A percentile compares a stretch with the other conserved stretches of the same genome.
These are phyloP conservation scores for Maudiozyma pseudohumilis DNA, from an alignment of 805 yeast species.

Conservation along the genomic window DNA sequence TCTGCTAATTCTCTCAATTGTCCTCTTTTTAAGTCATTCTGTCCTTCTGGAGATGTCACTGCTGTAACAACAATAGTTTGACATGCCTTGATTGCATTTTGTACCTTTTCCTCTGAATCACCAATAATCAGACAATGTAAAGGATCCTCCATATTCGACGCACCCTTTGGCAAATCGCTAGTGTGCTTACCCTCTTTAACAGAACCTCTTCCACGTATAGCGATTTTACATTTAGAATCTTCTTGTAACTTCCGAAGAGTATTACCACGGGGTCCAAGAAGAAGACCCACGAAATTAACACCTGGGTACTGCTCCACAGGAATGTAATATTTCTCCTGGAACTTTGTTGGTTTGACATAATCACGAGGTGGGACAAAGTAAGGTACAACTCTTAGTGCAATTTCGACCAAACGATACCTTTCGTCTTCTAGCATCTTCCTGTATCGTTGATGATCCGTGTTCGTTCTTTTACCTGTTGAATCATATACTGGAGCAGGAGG, in stretches of 20 bases:
- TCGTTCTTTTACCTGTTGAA: conserved; percentile 67
- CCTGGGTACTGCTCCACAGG: conserved; percentile 85
- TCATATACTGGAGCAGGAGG: conserved; percentile 94
- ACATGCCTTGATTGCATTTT: conserved; percentile 63
- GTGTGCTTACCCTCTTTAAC: conserved; percentile 80
- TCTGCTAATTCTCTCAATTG: conserved; percentile 90
- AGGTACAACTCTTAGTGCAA: conserved; percentile 63
- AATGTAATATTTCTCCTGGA: conserved; percentile 71
- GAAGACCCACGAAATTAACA: conserved; percentile 81
- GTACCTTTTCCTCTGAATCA: conserved; percentile 67
- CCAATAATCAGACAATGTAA: conserved; percentile 82
- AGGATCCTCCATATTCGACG: conserved; percentile 62
- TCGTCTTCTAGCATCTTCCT: conserved; percentile 61
- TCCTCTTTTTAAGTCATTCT: conserved; percentile 80
- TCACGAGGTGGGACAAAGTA: conserved; percentile 71
- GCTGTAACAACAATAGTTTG: conserved; percentile 74
- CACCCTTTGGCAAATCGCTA: conserved; percentile 36
- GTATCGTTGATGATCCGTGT: conserved; percentile 68
- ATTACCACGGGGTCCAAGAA: conserved; percentile 93
- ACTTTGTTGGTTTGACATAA: conserved; percentile 59
- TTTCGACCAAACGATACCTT: conserved; percentile 67
- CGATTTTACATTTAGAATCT: conserved; percentile 80
- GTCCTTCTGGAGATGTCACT: conserved; percentile 83
- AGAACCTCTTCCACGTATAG: conserved; percentile 91
- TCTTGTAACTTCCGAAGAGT: conserved; percentile 73